Base-by-base conservation (phyloP, 129 eudicot species). In the Oenanthe sinensis region DNA sequence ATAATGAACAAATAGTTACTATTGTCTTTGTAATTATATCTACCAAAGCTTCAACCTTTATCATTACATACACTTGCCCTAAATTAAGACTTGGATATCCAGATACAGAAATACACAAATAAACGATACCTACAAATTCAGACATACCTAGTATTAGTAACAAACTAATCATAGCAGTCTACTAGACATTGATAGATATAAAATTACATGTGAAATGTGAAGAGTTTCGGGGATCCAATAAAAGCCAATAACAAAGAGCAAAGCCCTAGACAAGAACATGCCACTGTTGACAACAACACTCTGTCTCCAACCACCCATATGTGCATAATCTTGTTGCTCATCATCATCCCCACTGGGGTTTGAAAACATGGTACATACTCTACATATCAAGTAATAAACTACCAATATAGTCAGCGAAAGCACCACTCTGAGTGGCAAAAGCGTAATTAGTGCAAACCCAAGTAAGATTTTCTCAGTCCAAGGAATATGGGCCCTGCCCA, bases 221-320 rank as follows among this genome's bases (percentile, higher is more conserved):
- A 33, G 50, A 16, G 87, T 85, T 77, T 82, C 87, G 4, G 45
- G 76, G 80, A 92, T 87, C 96, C 96, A 87, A 77, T 95, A 91
- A 83, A 95, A 95, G 50, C 98, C 98, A 24, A 95, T 79, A 54
- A 90, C 89, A 52, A 95, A 95, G 63, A 95, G 87, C 92, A 91
- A 62, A 2, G 78, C 78, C 81, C 98, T 87, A 8, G 97, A 80
- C 42, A 91, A 76, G 81, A 94, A 78, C 85, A 89, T 88, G 67
- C 98, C 98, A 75, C 83, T 76, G 62, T 36, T 72, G 11, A 83
- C 79, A 52, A 95, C 87, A 46, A 87, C 82, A 16, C 73, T 74
- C 83, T 97, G 89, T 77, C 96, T 84, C 96, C 92, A 90, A 20
- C 98, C 96, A 2, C 88, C 88, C 85, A 91, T 76, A 46, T 88